A percentile compares a stretch with the other conserved stretches of the same genome.
These are phyloP conservation scores for Apiospora marii DNA, from an alignment of 2,329 filamentous ascomycete genomes.

Conservation along the genomic window DNA sequence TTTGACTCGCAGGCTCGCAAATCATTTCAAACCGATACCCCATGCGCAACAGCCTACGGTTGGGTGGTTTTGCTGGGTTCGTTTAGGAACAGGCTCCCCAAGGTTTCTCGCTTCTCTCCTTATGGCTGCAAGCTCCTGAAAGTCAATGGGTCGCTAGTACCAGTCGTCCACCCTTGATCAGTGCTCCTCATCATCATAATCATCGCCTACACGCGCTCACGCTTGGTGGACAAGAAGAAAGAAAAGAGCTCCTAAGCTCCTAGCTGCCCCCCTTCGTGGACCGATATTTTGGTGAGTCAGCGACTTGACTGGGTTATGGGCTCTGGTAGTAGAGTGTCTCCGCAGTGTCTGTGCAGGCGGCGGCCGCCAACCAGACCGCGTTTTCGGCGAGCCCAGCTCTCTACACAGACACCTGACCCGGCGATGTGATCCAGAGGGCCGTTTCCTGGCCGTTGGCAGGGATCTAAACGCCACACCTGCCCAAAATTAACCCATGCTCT, in stretches of 20 bases:
- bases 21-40: slow-evolving; percentile 11
- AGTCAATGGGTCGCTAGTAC: slow-evolving; percentile 7
- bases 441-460: slow-evolving; percentile 42
- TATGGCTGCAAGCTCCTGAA: neutral
- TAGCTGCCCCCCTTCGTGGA: slow-evolving; percentile 22
- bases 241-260: slow-evolving; percentile 7
- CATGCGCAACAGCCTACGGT: slow-evolving; percentile 2
- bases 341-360: slow-evolving; percentile 37
- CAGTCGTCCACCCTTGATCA: slow-evolving; percentile 8
- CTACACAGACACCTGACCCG: slow-evolving; percentile 29
- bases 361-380: slow-evolving; percentile 43
- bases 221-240: neutral
- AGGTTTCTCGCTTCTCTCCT: slow-evolving; percentile 14
- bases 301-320: slow-evolving; percentile 28
- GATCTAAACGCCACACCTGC: slow-evolving; percentile 44
- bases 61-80: neutral
- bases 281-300: slow-evolving; percentile 35
- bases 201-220: neutral
- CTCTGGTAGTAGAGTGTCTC: slow-evolving; percentile 31
- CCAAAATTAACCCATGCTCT: slow-evolving; percentile 35
- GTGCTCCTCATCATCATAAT: neutral
- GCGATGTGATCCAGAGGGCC: slow-evolving; percentile 34
- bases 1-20: slow-evolving; percentile 21
- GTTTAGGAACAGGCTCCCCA: neutral
- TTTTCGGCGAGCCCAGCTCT: slow-evolving; percentile 42